Evolutionary conservation across 2,329 filamentous ascomycete species (phyloP), one percentile per base, ranked within the genome.

Genomic region (Fusarium udum): DNA sequence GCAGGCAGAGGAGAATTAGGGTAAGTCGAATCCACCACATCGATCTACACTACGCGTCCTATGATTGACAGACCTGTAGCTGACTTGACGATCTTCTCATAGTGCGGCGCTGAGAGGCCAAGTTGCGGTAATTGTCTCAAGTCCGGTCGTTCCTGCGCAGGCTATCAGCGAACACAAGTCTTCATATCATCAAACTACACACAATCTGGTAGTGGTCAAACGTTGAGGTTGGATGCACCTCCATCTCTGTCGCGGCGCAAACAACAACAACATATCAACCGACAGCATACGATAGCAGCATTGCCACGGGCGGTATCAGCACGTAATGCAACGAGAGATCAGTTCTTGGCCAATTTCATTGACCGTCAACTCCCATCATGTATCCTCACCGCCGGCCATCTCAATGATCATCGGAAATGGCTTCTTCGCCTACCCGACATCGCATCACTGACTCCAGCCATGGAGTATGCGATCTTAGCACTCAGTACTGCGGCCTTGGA

Each of bases 241-340:
- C 7, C 10, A 10, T 5, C 15, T 11, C 4, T 6, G 6, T 6
- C 5, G 1, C 15, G 3, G 12, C 20, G 8, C 10, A 31, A 10
- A 1, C 15, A 14, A 1, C 12, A 24, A 8, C 3, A 9, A 1
- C 3, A 12, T 7, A 4, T 4, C 0, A 6, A 9, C 1, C n/a
- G 24, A 28, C 31, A 28, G 0, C 2, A 1, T 36, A 4, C 6
- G 1, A 18, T 7, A 2, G 6, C 6, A 15, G 0, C 2, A 1
- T 8, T 59, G 6, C 43, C 34, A 2, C 20, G 24, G 2, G 1
- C 5, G 1, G 6, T 60, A 7, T 40, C 22, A 6, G 4, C 26
- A n/a, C 43, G 32, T 3, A 60, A 40, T 4, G 7, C 16, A 1
- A 22, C 16, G 1, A 51, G 57, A 16, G 57, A 52, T 7, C 57